Evolutionary conservation across 495 filamentous ascomycete genomes (phyloP), one percentile per base, ranked within the genome.

Genomic region (Tirmania nivea): DNA sequence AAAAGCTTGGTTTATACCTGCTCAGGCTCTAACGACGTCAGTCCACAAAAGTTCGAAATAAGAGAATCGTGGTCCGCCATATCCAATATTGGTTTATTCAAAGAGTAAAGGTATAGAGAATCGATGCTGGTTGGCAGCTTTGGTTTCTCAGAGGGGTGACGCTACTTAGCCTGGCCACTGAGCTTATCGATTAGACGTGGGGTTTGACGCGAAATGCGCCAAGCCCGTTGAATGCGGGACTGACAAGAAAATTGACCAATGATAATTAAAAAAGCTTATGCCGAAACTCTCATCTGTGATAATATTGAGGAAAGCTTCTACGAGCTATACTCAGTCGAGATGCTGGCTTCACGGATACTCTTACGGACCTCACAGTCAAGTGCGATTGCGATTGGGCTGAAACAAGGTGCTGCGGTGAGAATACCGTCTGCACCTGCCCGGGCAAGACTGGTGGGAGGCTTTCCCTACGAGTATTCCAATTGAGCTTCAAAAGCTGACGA

Each of bases 1-100:
- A 14, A 5, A 3, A 47, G 14, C 14, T 14, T 47, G 42, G 14
- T 56, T 58, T 70, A 61, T 73, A 89, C 87, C 65, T 80, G 73
- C 39, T 78, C 68, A 5, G 80, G 65, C 10, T 72, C 66, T 17
- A 75, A 72, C 20, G 79, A 77, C 3, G 86, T 89, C 61, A 94
- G 70, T 51, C 69, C 69, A 65, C 77, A 78, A 67, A 94, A 87
- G 65, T 81, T 71, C 58, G 75, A 73, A 56, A 90, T 78, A 54
- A 83, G 67, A 59, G 74, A 72, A 65, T 88, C 80, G 54, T 78
- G 73, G 68, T 78, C 75, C 19, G 70, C 72, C 75, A 78, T 78
- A 53, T 56, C 55, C 10, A 7, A 7, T 31, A 31, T 34, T 17
- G 51, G 10, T 50, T 50, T 12, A 5, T 50, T n/a, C 16, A 50